These are phyloP conservation scores for Gentiana macrophylla DNA, from an alignment of 257 asterid species.

Conservation along the genomic window DNA sequence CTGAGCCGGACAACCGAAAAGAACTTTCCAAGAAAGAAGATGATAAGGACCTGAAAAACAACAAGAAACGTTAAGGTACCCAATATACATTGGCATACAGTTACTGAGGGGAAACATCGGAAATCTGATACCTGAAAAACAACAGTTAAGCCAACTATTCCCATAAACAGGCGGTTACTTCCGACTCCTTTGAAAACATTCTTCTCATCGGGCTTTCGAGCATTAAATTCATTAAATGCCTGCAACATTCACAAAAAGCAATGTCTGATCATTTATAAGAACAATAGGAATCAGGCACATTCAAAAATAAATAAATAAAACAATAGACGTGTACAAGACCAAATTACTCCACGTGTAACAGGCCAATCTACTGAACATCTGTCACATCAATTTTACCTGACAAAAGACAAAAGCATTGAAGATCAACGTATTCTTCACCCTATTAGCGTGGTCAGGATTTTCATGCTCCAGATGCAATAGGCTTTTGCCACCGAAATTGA, in stretches of 20 bases:
- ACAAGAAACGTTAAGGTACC: not conserved
- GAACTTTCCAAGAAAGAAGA: constrained; percentile 79
- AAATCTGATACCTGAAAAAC: constrained; percentile 61
- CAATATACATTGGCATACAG: not conserved
- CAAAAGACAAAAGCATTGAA: constrained; percentile 87
- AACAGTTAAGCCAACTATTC: constrained; percentile 52
- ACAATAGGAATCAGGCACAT: not conserved
- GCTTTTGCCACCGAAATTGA: constrained; percentile 63
- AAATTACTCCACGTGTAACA: no score
- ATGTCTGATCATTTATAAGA: no score
- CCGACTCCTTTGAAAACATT: constrained; percentile 76
- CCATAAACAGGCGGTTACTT: constrained; percentile 66
- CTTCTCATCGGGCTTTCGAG: constrained; percentile 85
- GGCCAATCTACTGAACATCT: no score
- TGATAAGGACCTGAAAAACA: constrained; percentile 51
- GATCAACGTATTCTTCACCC: constrained; percentile 72
- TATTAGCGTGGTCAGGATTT: constrained; percentile 34
- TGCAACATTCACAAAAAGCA: constrained; percentile 11
- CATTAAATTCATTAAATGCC: constrained; percentile 88
- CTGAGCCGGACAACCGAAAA: constrained; percentile 58
- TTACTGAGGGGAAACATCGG: constrained; percentile 1
- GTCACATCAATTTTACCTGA: constrained; percentile 38
- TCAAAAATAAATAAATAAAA: not conserved
- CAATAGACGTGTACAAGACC: no score
- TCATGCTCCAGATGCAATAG: constrained; percentile 49